Evolutionary conservation across 2,329 filamentous ascomycete genomes (phyloP).

Genomic region (Fusarium coicis): DNA sequence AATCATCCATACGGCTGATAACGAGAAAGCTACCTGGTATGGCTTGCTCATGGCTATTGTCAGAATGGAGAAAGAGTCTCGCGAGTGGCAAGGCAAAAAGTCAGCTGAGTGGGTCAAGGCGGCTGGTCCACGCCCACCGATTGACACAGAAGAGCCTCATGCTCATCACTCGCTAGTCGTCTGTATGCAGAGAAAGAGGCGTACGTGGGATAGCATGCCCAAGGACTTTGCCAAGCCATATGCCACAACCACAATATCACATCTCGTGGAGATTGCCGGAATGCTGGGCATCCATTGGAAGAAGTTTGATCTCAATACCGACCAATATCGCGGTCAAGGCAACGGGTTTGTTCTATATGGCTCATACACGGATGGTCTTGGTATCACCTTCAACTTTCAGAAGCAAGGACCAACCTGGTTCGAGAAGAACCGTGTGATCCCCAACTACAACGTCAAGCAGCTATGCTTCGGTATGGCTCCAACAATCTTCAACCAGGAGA

Average conservation of each 20-base stretch:
- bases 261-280: conserved; percentile 50
- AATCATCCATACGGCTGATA: conserved; percentile 35
- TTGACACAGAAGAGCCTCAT: not conserved
- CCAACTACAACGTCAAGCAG: conserved; percentile 51
- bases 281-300: conserved; percentile 56
- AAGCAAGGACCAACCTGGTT: conserved; percentile 52
- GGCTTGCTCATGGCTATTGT: conserved; percentile 33
- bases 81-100: conserved; percentile 34
- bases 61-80: conserved; percentile 39
- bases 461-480: conserved; percentile 54
- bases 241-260: conserved; percentile 50
- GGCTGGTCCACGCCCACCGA: conserved; percentile 16
- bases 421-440: conserved; percentile 50
- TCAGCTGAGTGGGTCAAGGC: conserved; percentile 21
- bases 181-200: conserved; percentile 38
- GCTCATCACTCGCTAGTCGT: conserved; percentile 30
- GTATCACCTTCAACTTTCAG: conserved; percentile 54
- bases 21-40: conserved; percentile 39
- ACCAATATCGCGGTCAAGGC: conserved; percentile 51
- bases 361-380: conserved; percentile 48
- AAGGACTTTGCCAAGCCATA: conserved; percentile 44
- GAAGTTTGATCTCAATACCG: conserved; percentile 50
- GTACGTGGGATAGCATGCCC: conserved; percentile 40
- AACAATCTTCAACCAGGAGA: conserved; percentile 49
- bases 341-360: conserved; percentile 51